Percentiles rank a stretch among this genome's conserved stretches.
phyloP scores from a whole-genome alignment of 306 rosid genomes.

The Ochetophila trinervis region DNA sequence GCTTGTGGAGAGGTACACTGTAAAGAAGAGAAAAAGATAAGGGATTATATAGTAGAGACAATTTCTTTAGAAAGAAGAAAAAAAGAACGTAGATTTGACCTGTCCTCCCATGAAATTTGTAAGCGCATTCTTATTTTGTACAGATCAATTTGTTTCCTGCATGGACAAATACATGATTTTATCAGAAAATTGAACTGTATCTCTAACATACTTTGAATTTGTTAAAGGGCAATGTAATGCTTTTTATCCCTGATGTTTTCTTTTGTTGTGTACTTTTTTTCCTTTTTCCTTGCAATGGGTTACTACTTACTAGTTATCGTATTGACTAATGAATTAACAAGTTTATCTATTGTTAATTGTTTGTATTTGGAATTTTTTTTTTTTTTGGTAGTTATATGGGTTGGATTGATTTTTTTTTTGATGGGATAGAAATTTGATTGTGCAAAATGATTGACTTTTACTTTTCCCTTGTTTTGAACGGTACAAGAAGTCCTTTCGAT shows the following conservation, averaged over 20 bases:
- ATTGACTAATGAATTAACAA: too few species aligned
- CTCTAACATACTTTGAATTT: conserved; percentile 7
- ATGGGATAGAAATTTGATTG: too few species aligned
- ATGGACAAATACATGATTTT: conserved; percentile 37
- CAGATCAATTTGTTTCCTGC: conserved; percentile 52
- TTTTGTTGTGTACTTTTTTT: neutral
- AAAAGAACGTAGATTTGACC: conserved; percentile 30
- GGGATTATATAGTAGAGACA: conserved; percentile 44
- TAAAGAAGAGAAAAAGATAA: conserved; percentile 43
- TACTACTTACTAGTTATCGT: neutral
- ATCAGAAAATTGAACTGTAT: conserved; percentile 29
- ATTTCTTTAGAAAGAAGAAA: conserved; percentile 30
- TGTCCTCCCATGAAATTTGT: conserved; percentile 27
- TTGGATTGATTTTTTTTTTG: too few species aligned
- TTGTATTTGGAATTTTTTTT: too few species aligned
- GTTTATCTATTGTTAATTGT: too few species aligned
- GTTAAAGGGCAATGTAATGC: conserved; percentile 4
- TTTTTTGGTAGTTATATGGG: too few species aligned
- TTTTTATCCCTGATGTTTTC: neutral
- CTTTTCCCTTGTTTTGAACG: too few species aligned
- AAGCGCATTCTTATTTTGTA: conserved; percentile 53
- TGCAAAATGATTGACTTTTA: too few species aligned
- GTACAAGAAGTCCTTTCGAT: too few species aligned
- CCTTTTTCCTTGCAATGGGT: neutral
- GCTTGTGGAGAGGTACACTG: conserved; percentile 46